These are phyloP conservation scores for Yamagishiella unicocca DNA, from an alignment of 139 green algal species.

Conservation along the genomic window DNA sequence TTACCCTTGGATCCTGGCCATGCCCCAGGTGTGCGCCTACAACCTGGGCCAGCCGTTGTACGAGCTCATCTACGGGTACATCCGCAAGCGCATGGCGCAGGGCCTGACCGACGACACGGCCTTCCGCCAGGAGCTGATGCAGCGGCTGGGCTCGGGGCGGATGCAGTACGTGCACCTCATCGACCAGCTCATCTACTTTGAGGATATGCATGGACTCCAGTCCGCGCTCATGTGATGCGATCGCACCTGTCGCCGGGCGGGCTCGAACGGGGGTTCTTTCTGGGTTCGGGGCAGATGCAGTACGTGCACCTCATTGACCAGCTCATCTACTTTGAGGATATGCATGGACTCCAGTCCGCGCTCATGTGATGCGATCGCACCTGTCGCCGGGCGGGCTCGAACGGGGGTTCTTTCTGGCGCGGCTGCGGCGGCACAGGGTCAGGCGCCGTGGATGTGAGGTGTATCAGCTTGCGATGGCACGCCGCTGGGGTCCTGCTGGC, in stretches of 20 bases:
- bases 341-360: conserved; percentile 10
- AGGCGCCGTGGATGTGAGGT: too few species aligned
- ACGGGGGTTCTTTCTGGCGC: too few species aligned
- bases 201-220: conserved; percentile 41
- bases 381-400: too few species aligned
- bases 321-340: conserved; percentile 60
- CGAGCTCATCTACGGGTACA: conserved; percentile 54
- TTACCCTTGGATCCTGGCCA: too few species aligned
- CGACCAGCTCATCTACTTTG: conserved; percentile 63
- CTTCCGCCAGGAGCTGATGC: conserved; percentile 47
- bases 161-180: conserved; percentile 64
- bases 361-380: too few species aligned
- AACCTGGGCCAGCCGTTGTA: conserved; percentile 56
- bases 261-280: too few species aligned
- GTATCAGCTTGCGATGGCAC: too few species aligned
- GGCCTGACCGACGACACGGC: conserved; percentile 28
- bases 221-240: background rate
- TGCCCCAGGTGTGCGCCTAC: conserved; percentile 35
- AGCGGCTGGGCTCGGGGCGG: conserved; percentile 42
- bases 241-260: too few species aligned
- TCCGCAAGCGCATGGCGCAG: conserved; percentile 52
- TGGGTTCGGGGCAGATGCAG: conserved; percentile 54
- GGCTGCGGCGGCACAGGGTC: too few species aligned
- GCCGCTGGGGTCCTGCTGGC: too few species aligned
- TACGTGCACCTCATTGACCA: conserved; percentile 62